Conservation (phyloP, 2,329 filamentous ascomycete species). For the Sporothrix humicola region DNA sequence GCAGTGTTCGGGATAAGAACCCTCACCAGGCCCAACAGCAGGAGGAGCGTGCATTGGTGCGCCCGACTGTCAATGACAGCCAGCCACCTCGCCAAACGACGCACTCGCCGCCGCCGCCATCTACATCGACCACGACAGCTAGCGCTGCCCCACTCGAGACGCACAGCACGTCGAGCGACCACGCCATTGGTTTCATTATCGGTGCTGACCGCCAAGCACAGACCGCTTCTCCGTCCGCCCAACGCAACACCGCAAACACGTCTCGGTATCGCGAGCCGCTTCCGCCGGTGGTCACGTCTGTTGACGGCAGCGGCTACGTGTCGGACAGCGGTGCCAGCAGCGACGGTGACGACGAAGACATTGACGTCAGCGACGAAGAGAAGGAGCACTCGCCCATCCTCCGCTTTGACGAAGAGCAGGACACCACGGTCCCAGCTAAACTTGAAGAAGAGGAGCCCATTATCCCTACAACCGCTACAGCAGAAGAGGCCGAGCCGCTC, state of each 20-base stretch:
- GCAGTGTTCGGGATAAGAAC: conserved; percentile 69
- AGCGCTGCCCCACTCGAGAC: conserved; percentile 16
- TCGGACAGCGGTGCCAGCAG: conserved; percentile 59
- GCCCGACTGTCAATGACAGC: conserved; percentile 46
- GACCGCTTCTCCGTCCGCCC: conserved; percentile 47
- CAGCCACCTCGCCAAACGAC: background rate
- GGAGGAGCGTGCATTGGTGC: conserved; percentile 63
- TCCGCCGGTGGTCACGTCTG: conserved; percentile 71
- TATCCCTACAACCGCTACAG: background rate
- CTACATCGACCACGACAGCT: no score
- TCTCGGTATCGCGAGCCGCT: conserved; percentile 67
- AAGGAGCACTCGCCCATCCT: conserved; percentile 35
- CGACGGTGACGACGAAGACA: conserved; percentile 40
- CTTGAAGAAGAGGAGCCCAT: conserved; percentile 28
- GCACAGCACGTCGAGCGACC: conserved; percentile 65
- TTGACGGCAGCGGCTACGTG: conserved; percentile 68
- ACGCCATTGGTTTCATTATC: conserved; percentile 62
- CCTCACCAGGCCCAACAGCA: conserved; percentile 56
- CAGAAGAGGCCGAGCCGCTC: background rate
- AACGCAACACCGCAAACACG: conserved; percentile 59
- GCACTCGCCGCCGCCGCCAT: conserved; percentile 28
- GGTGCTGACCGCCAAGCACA: conserved; percentile 58
- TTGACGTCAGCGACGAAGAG: background rate
- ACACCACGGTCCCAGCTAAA: conserved; percentile 34
- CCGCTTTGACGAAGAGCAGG: conserved; percentile 35